Percentiles rank a stretch among this genome's conserved stretches.
Conservation (phyloP, 345 rosid genomes). For the Triadica sebifera region DNA sequence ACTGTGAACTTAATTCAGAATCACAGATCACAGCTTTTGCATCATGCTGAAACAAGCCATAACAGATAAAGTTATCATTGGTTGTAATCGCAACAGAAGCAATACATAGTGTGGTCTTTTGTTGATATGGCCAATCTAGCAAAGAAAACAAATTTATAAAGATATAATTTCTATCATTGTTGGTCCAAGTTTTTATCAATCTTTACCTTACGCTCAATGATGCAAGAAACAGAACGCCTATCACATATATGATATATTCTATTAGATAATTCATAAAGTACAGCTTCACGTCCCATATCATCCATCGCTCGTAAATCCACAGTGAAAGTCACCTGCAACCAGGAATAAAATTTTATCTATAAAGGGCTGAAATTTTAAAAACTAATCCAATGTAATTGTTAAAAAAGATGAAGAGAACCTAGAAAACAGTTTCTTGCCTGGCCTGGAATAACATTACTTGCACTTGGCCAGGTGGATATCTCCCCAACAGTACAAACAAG, state of each 20-base stretch:
- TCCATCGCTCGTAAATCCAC: slow-evolving; percentile 90
- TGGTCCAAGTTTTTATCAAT: too few relatives aligned
- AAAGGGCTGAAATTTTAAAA: neutral
- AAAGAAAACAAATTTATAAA: too few relatives aligned
- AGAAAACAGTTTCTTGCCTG: slow-evolving; percentile 54
- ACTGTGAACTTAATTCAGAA: slow-evolving; percentile 54
- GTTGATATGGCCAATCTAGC: neutral
- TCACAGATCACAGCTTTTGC: slow-evolving; percentile 81
- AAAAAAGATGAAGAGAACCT: too few relatives aligned
- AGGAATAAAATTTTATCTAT: slow-evolving; percentile 15
- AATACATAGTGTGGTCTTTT: neutral
- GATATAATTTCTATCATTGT: neutral
- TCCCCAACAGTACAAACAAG: slow-evolving; percentile 98
- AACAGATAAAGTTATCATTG: neutral
- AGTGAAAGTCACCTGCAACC: slow-evolving; percentile 75
- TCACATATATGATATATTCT: slow-evolving; percentile 76
- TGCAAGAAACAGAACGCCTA: slow-evolving; percentile 75
- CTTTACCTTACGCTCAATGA: slow-evolving; percentile 76
- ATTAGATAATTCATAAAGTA: slow-evolving; percentile 71
- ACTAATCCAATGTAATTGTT: neutral
- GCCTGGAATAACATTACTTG: slow-evolving; percentile 97
- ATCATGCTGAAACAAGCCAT: slow-evolving; percentile 61
- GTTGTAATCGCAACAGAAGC: neutral
- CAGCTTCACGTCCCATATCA: slow-evolving; percentile 85
- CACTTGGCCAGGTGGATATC: slow-evolving; percentile 95